Percentiles rank a stretch among this genome's conserved stretches.
Evolutionary conservation across 2,329 filamentous ascomycete genomes (phyloP).

Genomic region (Xylaria sp.): DNA sequence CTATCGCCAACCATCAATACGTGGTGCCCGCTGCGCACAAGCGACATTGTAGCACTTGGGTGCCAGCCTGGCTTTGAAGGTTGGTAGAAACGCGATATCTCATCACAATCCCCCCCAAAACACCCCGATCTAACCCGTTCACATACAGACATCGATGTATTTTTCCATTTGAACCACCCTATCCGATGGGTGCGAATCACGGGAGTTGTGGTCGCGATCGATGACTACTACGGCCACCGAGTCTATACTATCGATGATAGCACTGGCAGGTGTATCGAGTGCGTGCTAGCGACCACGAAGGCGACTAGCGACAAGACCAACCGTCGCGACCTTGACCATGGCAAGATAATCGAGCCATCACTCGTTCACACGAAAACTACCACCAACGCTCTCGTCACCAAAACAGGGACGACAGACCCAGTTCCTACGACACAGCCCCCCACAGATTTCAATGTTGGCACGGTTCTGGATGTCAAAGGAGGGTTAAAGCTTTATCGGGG

Average conservation of each 20-base stretch:
- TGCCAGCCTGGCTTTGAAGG: constrained; percentile 59
- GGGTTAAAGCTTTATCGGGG: constrained; percentile 53
- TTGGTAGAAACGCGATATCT: constrained; percentile 37
- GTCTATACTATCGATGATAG: constrained; percentile 69
- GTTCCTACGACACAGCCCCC: constrained; percentile 10
- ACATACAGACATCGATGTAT: constrained; percentile 58
- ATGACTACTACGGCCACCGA: constrained; percentile 53
- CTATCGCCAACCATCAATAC: constrained; percentile 64
- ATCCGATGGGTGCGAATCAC: constrained; percentile 76
- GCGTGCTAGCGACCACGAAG: constrained; percentile 39
- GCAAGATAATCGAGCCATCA: not conserved
- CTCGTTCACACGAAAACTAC: not conserved
- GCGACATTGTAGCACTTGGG: constrained; percentile 56
- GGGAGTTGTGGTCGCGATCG: constrained; percentile 70
- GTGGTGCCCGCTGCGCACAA: constrained; percentile 62
- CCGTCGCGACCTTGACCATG: not conserved
- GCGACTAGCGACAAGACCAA: constrained; percentile 9
- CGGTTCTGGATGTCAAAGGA: constrained; percentile 63
- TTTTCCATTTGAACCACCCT: constrained; percentile 75
- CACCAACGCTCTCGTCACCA: not conserved
- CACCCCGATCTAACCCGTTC: not conserved
- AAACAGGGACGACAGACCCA: constrained; percentile 3
- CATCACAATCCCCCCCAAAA: not conserved
- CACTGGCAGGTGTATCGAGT: constrained; percentile 64
- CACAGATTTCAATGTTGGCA: constrained; percentile 52